Base-by-base conservation (phyloP, 257 asterid species). In the Solanum pennellii region DNA sequence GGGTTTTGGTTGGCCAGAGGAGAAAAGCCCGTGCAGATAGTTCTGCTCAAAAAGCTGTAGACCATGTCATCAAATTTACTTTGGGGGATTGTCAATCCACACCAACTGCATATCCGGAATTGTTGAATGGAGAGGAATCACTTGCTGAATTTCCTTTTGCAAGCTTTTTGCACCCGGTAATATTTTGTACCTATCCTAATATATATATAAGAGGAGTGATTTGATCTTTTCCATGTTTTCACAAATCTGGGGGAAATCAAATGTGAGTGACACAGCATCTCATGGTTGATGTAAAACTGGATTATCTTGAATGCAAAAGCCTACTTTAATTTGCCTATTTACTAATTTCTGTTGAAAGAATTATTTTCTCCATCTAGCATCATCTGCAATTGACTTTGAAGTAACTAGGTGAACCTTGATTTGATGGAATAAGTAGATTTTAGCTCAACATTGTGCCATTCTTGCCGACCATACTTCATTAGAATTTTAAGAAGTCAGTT, bases 91-190 rank as follows among this genome's bases (percentile, higher is more conserved):
- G 69, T 87, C 91, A 86, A 87, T 90, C 45, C 87, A 86, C 90
- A 87, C 87, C 89, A 79, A 91, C 90, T 89, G 83, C 91, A 80
- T 92, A 92, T 42, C 89, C 80, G 86, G 92, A 92, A 88, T 90
- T 95, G 87, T 83, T 91, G 59, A 93, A 95, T 91, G 99, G 97
- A 87, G 95, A 93, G 88, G 96, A 95, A 91, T 95, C 99, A 23
- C 94, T 97, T 89, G 98, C 99, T 66, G 99, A 95, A 91, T 97
- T 97, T 91, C 99, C 99, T 82, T 90, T 88, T 91, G 98, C 97
- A 89, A 95, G 99, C 93, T 93, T 97, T 87, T 90, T 96, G 75
- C 94, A 95, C 92, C 94, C 96, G 94, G 99, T 97, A 95, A 87
- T 86, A 31, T 83, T 59, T 87, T 79, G 86, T 69, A 77, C 35